phyloP scores from a whole-genome alignment of 148 eudicot species.

The Rhododendron ovatum region DNA sequence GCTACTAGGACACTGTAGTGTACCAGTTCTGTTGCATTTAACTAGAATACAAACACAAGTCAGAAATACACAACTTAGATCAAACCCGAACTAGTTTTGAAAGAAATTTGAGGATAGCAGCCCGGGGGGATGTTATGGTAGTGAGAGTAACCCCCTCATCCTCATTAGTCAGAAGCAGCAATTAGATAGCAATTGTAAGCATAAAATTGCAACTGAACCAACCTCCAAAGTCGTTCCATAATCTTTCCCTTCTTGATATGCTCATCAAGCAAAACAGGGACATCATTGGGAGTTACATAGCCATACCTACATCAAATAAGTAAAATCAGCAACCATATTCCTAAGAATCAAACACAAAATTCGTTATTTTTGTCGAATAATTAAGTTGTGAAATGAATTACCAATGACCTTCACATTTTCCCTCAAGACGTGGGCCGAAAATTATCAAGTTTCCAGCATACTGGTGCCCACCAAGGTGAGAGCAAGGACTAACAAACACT shows the following conservation, averaged over 20 bases:
- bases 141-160: too few relatives aligned
- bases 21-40: too few relatives aligned
- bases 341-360: too few relatives aligned
- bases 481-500: conserved; percentile 17
- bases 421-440: neutral
- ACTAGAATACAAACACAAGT: too few relatives aligned
- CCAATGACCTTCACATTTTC: conserved; percentile 18
- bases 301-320: conserved; percentile 11
- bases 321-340: neutral
- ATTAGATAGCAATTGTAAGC: neutral
- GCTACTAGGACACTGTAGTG: neutral
- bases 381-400: neutral
- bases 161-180: too few relatives aligned
- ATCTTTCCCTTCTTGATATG: conserved; percentile 11
- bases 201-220: neutral
- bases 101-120: too few relatives aligned
- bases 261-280: conserved; percentile 9
- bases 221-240: conserved; percentile 15
- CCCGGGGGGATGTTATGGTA: too few relatives aligned
- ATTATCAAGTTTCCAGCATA: conserved; percentile 17
- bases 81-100: too few relatives aligned
- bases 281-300: conserved; percentile 14
- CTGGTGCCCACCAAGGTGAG: conserved; percentile 15
- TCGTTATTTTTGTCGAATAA: too few relatives aligned
- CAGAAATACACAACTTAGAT: too few relatives aligned